Evolutionary conservation across 345 rosid species (phyloP).

Genomic region (Bruguiera parviflora): DNA sequence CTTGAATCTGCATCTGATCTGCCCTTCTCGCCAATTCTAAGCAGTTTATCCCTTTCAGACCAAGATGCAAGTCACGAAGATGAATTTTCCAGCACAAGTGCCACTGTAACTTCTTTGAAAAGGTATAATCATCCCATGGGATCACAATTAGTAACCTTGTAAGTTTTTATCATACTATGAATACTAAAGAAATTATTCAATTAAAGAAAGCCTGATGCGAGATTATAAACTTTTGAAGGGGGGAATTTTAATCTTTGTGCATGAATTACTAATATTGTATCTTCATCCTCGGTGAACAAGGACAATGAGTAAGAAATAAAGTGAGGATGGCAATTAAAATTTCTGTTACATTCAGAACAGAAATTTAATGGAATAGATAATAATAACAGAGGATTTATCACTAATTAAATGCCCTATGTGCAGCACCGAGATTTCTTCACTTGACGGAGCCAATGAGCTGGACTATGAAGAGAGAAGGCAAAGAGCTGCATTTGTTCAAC

Average conservation of each 20-base stretch:
- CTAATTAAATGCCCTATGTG: slow-evolving; percentile 11
- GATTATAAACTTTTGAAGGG: no score
- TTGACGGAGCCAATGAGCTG: slow-evolving; percentile 20
- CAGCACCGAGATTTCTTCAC: slow-evolving; percentile 26
- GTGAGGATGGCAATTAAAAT: no score
- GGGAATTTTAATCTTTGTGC: no score
- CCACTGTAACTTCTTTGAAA: slow-evolving; percentile 18
- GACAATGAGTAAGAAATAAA: no score
- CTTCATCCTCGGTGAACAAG: no score
- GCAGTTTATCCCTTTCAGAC: slow-evolving; percentile 24
- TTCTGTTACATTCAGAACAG: no score
- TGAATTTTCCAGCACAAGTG: slow-evolving; percentile 18
- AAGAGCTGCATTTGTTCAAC: slow-evolving; percentile 45
- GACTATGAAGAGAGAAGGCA: slow-evolving; percentile 41
- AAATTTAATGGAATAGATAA: no score
- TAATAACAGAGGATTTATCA: neutral
- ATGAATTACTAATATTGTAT: no score
- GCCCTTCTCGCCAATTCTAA: slow-evolving; percentile 43
- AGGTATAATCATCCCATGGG: slow-evolving; percentile 28
- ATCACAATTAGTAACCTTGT: neutral
- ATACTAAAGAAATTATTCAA: no score
- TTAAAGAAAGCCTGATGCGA: no score
- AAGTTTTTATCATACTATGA: no score
- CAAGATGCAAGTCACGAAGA: slow-evolving; percentile 24
- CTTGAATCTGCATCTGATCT: slow-evolving; percentile 37